phyloP scores from a whole-genome alignment of 2,329 filamentous ascomycete genomes.

The Neospermospora avenae region DNA sequence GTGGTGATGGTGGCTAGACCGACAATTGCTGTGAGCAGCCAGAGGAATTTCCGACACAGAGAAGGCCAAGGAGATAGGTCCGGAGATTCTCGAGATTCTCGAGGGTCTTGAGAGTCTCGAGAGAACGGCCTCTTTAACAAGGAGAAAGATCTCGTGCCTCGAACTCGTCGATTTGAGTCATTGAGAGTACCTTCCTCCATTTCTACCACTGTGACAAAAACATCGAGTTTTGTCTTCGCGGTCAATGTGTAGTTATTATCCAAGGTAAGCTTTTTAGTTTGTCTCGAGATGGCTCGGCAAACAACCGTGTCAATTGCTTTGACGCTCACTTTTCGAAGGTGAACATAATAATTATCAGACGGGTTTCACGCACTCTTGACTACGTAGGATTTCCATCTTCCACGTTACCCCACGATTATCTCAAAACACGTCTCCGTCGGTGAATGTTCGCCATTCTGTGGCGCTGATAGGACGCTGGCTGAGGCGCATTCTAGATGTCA shows the following conservation, averaged over 20 bases:
- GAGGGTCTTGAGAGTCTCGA: conserved; percentile 2
- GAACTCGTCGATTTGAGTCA: background rate
- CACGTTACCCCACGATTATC: background rate
- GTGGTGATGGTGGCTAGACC: conserved; percentile 9
- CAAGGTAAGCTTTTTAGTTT: background rate
- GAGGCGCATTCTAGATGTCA: background rate
- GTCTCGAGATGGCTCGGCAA: background rate
- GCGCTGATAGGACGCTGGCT: background rate
- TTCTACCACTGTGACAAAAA: background rate
- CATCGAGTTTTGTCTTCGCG: background rate
- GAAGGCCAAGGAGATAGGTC: conserved; percentile 19
- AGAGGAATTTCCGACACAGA: conserved; percentile 11
- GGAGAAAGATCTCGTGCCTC: background rate
- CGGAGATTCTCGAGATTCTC: background rate
- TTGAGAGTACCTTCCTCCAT: background rate
- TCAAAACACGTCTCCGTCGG: background rate
- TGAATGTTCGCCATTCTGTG: background rate
- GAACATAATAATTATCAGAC: no score
- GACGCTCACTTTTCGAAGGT: background rate
- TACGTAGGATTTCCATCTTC: no score
- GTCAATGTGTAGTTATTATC: background rate
- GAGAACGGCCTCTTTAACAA: conserved; percentile 3
- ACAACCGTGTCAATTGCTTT: background rate
- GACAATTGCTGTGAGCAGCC: conserved; percentile 6
- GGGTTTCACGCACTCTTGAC: no score